A percentile compares a stretch with the other conserved stretches of the same genome.
phyloP scores from a whole-genome alignment of 1,139 yeast species.

The Blastobotrys petasosporus region DNA sequence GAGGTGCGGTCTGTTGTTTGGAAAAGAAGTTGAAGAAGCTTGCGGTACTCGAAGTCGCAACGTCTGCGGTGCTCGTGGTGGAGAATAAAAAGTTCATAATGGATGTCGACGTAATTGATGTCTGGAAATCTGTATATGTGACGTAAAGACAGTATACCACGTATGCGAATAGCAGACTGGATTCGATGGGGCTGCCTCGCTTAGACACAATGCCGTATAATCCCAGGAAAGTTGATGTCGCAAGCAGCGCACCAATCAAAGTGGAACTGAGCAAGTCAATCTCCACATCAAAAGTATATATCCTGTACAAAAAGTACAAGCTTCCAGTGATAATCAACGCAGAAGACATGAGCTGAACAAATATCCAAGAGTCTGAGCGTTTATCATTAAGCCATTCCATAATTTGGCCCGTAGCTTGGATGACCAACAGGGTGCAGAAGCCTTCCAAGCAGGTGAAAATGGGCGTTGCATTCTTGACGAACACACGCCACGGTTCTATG shows the following conservation, averaged over 20 bases:
- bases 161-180: constrained; percentile 79
- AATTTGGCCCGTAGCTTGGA: constrained; percentile 86
- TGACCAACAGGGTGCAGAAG: constrained; percentile 78
- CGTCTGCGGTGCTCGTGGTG: constrained; percentile 7
- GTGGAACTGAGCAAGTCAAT: constrained; percentile 71
- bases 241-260: constrained; percentile 74
- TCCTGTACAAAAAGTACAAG: constrained; percentile 71
- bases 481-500: constrained; percentile 59
- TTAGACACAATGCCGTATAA: constrained; percentile 79
- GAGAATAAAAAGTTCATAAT: constrained; percentile 24
- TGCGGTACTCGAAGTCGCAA: constrained; percentile 16
- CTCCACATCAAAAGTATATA: constrained; percentile 67
- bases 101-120: constrained; percentile 25
- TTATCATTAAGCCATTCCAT: constrained; percentile 64
- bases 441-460: constrained; percentile 87
- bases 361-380: constrained; percentile 74
- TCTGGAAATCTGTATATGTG: constrained; percentile 63
- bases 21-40: constrained; percentile 6
- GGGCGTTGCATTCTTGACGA: constrained; percentile 77
- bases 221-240: constrained; percentile 68
- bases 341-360: constrained; percentile 64
- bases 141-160: constrained; percentile 89
- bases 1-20: neutral
- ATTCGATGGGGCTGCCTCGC: constrained; percentile 82
- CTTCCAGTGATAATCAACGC: constrained; percentile 74